phyloP scores from a whole-genome alignment of 208 protist species.

The Crithidia acanthocephali region DNA sequence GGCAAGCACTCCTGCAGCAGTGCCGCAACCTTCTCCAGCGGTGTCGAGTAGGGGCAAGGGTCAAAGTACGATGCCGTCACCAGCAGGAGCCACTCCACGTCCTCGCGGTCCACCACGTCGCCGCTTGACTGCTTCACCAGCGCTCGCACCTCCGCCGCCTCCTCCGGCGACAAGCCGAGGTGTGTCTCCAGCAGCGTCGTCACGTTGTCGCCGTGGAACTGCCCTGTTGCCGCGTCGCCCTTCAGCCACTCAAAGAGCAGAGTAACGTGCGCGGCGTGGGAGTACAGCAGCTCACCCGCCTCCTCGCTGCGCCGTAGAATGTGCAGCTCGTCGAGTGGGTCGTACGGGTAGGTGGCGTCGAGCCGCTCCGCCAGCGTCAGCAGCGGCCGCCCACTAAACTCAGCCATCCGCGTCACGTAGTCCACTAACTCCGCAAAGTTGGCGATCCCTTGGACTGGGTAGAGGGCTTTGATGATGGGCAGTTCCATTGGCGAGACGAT shows the following conservation, averaged over 20 bases:
- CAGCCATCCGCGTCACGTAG: constrained; percentile 78
- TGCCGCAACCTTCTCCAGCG: constrained; percentile 57
- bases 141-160: constrained; percentile 52
- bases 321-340: constrained; percentile 58
- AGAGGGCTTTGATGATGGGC: constrained; percentile 75
- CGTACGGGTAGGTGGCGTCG: constrained; percentile 64
- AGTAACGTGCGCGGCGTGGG: constrained; percentile 35
- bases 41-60: constrained; percentile 71
- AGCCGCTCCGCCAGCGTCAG: constrained; percentile 67
- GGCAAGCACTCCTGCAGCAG: constrained; percentile 42
- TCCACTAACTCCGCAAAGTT: constrained; percentile 68
- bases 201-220: constrained; percentile 46
- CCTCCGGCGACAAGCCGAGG: constrained; percentile 44
- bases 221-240: constrained; percentile 38
- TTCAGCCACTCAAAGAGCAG: constrained; percentile 51
- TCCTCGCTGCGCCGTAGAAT: constrained; percentile 40
- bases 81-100: constrained; percentile 69
- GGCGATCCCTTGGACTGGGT: constrained; percentile 68
- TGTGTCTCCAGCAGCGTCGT: constrained; percentile 42
- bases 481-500: constrained; percentile 59
- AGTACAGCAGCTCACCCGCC: constrained; percentile 46
- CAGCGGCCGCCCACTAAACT: constrained; percentile 70
- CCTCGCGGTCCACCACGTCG: constrained; percentile 42
- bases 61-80: constrained; percentile 51
- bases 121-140: constrained; percentile 26